Evolutionary conservation across 1,139 yeast species (phyloP).

Genomic region (Geotrichum histeridarum): DNA sequence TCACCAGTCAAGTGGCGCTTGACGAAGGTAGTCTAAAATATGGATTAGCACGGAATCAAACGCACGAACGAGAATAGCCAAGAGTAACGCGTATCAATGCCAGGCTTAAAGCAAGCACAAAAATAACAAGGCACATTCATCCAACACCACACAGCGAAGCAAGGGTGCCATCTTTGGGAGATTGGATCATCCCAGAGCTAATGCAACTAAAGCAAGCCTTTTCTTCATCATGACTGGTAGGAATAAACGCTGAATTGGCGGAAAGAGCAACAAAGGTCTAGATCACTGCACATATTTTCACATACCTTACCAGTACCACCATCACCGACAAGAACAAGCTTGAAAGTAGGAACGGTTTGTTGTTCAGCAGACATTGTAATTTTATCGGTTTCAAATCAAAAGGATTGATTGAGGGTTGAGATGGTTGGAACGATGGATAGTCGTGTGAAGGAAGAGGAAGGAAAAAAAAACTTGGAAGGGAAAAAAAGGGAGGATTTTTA

Average conservation of each 20-base stretch:
- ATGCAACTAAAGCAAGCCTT: no score
- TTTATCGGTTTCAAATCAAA: not conserved
- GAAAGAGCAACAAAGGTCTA: no score
- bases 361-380: conserved; percentile 40
- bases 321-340: conserved; percentile 96
- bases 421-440: not conserved
- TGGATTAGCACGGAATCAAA: conserved; percentile 45
- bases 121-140: no score
- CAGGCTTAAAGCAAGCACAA: no score
- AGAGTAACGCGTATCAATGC: no score
- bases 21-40: conserved; percentile 89
- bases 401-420: not conserved
- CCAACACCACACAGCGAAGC: no score
- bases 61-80: conserved; percentile 23
- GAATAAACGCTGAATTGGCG: no score
- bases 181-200: no score
- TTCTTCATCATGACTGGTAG: no score
- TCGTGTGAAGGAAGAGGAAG: not conserved
- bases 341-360: conserved; percentile 89
- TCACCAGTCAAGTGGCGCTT: conserved; percentile 99
- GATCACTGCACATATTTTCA: conserved; percentile 53
- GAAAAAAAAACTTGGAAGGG: conserved; percentile 4
- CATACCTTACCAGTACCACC: conserved; percentile 98
- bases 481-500: conserved; percentile 1
- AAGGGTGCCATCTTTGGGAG: no score